Evolutionary conservation across 208 protist genomes (phyloP), one percentile per base, ranked within the genome.

Genomic region (Trypanosoma caninum): DNA sequence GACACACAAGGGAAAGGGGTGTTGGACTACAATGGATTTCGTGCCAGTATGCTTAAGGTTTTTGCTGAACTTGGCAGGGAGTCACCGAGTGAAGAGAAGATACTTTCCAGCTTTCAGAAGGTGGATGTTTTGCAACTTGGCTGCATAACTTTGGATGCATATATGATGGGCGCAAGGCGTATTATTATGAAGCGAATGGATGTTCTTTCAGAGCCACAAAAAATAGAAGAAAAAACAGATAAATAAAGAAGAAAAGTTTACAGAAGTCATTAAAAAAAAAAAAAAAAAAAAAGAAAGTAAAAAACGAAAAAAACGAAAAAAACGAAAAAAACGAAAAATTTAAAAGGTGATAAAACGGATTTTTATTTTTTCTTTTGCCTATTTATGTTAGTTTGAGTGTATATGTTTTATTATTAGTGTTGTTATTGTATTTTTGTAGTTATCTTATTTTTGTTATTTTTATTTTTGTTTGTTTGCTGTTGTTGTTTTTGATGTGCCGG

Each of bases 91-190:
- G 68, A 65, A 27, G 60, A 74, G 20, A 68, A 69, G 45, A 59
- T 74, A 22, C 60, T 34, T 16, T 35, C 7, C 8, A 69, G 56
- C 31, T 74, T 74, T 25, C 42, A 52, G 1, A 66, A 74, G 37
- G 44, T 66, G 6, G 68, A 74, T 54, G 48, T 74, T 38, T 42
- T 53, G 31, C 33, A 67, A 18, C 50, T 64, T 33, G 68, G 68
- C 2, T 58, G 46, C 27, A 66, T 74, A 18, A 74, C 68, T 20
- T 18, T 74, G 2, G 66, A 72, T 31, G 66, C 57, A n/a, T 72
- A 72, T 31, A 74, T 38, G 45, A 67, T 68, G 56, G 68, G 60
- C n/a, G 68, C 59, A n/a, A 53, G 68, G 31, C 28, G 56, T n/a
- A 35, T 65, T 25, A 42, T 74, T 13, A 57, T 57, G 20, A 74